Evolutionary conservation across 495 filamentous ascomycete genomes (phyloP), one percentile per base, ranked within the genome.

Genomic region (Neurospora pannonica): DNA sequence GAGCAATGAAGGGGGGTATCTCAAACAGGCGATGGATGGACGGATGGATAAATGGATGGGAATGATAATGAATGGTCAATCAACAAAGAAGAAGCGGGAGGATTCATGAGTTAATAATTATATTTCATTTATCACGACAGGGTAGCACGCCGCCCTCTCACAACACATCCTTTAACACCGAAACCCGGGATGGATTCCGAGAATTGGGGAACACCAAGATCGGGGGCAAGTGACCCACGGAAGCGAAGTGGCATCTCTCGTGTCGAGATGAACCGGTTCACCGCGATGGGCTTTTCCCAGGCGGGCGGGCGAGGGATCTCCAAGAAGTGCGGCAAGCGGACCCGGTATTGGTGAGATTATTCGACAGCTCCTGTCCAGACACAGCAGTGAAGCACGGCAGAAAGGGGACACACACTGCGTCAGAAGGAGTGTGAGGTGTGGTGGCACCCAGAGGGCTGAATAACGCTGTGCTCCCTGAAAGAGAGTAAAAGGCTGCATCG

Each of bases 131-230:
- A 34, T 67, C 54, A 36, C 13, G 28, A 67, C 54, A 67, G 28
- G 48, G 48, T 28, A 28, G 21, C 21, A 60, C 48, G 48, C 48
- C 48, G 48, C n/a, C 46, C 10, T 54, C 46, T 11, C 48, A 60
- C 46, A 21, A 62, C 5, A 17, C 24, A 31, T 46, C 70, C 73
- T 40, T 40, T 72, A 76, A 39, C 70, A 72, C 75, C 72, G 70
- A 75, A 78, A 76, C 75, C 78, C 77, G 78, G 75, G 24, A 72
- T 74, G 10, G 36, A 42, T 75, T 71, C 79, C 79, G 77, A 80
- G 39, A 19, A 70, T 54, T 67, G 75, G 76, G 72, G 28, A 19
- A 19, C 15, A 28, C 48, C 48, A 36, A 34, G 28, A 62, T 62
- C 48, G 48, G 24, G 24, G 42, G 42, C 42, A 21, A 46, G 42